Conservation (phyloP, 2,329 filamentous ascomycete genomes). For the Zymoseptoria pseudotritici region DNA sequence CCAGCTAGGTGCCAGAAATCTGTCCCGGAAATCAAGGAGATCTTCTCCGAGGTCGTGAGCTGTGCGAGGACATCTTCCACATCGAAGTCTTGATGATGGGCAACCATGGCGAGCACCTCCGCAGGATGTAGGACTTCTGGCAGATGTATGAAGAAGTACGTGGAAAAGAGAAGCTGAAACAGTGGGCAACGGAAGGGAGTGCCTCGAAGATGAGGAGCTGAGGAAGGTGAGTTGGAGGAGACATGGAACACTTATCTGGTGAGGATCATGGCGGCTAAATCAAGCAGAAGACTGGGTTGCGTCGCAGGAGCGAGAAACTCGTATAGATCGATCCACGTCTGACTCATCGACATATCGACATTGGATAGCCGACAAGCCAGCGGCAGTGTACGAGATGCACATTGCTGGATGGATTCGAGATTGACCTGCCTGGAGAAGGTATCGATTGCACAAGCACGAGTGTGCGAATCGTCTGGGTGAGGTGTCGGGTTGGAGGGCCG, state of each 20-base stretch:
- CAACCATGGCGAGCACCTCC: not conserved
- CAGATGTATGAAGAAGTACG: not conserved
- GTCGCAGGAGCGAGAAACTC: not conserved
- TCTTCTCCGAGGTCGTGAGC: conserved; percentile 26
- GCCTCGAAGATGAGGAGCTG: not conserved
- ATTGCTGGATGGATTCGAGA: not conserved
- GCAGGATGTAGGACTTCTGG: not conserved
- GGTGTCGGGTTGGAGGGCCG: not conserved
- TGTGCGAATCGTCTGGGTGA: not conserved
- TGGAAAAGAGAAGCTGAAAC: no score
- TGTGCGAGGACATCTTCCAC: conserved; percentile 25
- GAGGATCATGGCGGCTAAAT: not conserved
- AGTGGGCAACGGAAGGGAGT: not conserved
- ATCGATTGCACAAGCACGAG: no score
- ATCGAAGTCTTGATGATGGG: conserved; percentile 21
- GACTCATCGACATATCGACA: not conserved
- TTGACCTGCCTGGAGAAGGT: no score
- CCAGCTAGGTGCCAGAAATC: conserved; percentile 65
- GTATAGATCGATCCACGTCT: not conserved
- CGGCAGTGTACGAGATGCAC: not conserved
- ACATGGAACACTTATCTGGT: not conserved
- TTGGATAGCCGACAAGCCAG: no score
- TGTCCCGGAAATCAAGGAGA: conserved; percentile 29
- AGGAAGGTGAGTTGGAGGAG: not conserved
- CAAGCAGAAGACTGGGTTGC: not conserved